Evolutionary conservation across 2,329 filamentous ascomycete genomes (phyloP), one percentile per base, ranked within the genome.

Genomic region (Penicillium sp.): DNA sequence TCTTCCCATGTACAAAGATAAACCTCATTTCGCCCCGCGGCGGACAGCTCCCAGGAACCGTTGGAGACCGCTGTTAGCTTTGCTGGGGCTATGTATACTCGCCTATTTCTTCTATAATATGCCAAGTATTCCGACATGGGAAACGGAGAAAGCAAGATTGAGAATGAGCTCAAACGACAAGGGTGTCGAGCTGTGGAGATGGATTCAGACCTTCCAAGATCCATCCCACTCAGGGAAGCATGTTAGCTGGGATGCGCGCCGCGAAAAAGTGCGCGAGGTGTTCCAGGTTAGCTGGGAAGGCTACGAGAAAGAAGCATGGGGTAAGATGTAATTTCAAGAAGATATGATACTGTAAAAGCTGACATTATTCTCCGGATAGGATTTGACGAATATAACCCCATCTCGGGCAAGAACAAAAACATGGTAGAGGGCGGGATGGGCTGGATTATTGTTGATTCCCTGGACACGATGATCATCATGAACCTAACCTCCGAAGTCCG

Each of bases 401-500:
- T 93, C 23, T 85, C 89, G 5, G 94, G 94, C 69, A 84, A 77
- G 15, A 90, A 91, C 43, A 80, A 80, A 45, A 86, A 94, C 64
- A 97, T 99, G 93, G 86, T 91, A 6, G 82, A 88, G 3, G 86
- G 90, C 56, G 94, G 93, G 21, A 81, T 99, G 74, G 94, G 94
- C 24, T 99, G 95, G 94, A 97, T 97, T 66, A 97, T 99, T 56
- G 88, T 99, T 51, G 94, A 99, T 75, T 86, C 93, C 10, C 78
- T 99, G 57, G 94, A 99, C 72, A 99, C 94, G 1, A 84, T 97
- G 81, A 99, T 99, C 77, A 80, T 99, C 55, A 99, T 99, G 94
- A 97, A 97, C 71, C 80, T 96, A 59, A 97, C 93, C 12, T 88
- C 85, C 26, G 86, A 92, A 55, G 81, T 99, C 32, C 82, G 86